Base-by-base conservation (phyloP, 768 basidiomycete genomes). In the Mycena filopes region DNA sequence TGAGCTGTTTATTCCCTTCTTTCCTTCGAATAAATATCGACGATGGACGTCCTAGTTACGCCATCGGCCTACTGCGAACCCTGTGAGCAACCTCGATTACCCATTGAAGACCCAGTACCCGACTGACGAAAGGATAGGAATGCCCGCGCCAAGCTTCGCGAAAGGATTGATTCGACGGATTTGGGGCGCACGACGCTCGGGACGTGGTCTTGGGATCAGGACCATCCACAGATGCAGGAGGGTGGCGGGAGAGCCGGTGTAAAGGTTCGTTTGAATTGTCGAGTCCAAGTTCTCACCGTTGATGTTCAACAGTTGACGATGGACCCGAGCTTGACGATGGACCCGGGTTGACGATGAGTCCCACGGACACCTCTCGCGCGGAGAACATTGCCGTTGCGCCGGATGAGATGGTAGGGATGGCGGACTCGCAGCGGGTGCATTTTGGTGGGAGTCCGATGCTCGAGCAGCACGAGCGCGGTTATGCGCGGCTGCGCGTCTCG, bases 171-270 rank as follows among this genome's bases (percentile, higher is more conserved):
- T 18, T 82, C 82, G 8, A 71, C 78, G 38, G 79, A 80, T 50
- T 50, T 82, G 5, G 84, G 83, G 21, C 73, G 84, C 42, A 80
- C 75, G 13, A 80, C 83, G 6, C 73, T 86, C 16, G 74, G 70
- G 12, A 75, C 70, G 3, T 82, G 77, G 79, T 69, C 75, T 56
- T 81, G 78, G 79, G 72, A 70, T 4, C 63, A 72, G 40, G 71
- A 68, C 28, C 57, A 45, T n/a, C n/a, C n/a, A 12, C 41, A 51
- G 40, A 50, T 49, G 18, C 21, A 53, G 16, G 60, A 55, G 36
- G 15, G 25, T 4, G 16, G 36, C 42, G 29, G 36, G 28, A 36
- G 26, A 21, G n/a, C 57, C n/a, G n/a, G n/a, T 4, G 51, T 43
- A 5, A 46, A 40, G 36, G 36, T 36, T 36, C 5, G 36, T 26